Percentiles rank a stretch among this genome's conserved stretches.
Conservation (phyloP, 1,284 basidiomycete species). For the Naganishia albida region DNA sequence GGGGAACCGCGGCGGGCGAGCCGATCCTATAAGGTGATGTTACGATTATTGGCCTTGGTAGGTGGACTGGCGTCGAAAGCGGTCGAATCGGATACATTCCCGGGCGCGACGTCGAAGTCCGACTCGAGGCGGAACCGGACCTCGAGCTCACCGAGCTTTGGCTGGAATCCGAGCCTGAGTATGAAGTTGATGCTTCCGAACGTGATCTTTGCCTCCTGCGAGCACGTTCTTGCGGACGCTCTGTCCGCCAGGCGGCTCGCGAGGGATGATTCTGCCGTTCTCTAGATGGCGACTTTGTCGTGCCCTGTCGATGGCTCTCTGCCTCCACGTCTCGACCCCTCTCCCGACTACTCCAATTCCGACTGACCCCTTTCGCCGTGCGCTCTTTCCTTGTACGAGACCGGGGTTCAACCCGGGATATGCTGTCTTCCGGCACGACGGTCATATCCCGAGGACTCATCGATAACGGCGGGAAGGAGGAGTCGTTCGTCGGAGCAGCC, state of each 20-base stretch:
- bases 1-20: not conserved
- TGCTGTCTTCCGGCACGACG: slow-evolving; percentile 20
- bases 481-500: not conserved
- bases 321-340: not conserved
- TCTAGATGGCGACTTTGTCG: no score
- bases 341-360: not conserved
- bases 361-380: not conserved
- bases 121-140: not conserved
- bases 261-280: no score
- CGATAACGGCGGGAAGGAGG: slow-evolving; percentile 6
- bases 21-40: not conserved
- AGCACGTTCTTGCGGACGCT: not conserved
- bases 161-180: not conserved
- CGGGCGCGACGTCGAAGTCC: not conserved
- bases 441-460: slow-evolving; percentile 7
- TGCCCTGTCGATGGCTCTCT: no score
- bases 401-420: not conserved
- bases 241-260: not conserved
- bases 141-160: not conserved
- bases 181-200: no score
- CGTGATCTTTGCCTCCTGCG: not conserved
- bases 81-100: not conserved
- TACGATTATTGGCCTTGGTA: not conserved
- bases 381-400: not conserved
- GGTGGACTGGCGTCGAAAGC: not conserved